Conservation (phyloP, 495 filamentous ascomycete species). For the Bacidia rubella region DNA sequence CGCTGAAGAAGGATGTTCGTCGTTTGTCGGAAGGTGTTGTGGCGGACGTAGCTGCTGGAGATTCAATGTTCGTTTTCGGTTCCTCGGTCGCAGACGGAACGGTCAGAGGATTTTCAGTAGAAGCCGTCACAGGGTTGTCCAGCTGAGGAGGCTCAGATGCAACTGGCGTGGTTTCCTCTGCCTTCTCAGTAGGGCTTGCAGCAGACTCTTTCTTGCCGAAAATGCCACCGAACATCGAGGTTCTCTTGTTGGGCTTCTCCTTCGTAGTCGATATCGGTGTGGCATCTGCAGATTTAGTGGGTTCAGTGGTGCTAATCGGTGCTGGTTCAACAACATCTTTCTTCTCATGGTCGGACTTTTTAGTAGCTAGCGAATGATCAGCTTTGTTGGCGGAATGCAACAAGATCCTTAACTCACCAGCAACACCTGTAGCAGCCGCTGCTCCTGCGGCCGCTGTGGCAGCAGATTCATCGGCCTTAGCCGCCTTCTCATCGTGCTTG, state of each 20-base stretch:
- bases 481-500: slow-evolving; percentile 1
- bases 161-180: slow-evolving; percentile 28
- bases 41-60: slow-evolving; percentile 16
- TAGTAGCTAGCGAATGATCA: background rate
- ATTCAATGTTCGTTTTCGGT: slow-evolving; percentile 12
- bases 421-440: background rate
- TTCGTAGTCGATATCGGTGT: slow-evolving; percentile 12
- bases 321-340: background rate
- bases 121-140: slow-evolving; percentile 36
- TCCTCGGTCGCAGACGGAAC: background rate
- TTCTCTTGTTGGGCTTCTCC: slow-evolving; percentile 32
- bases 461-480: slow-evolving; percentile 8
- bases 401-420: background rate
- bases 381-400: background rate
- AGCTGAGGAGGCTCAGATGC: slow-evolving; percentile 38
- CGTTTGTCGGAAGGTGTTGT: slow-evolving; percentile 34
- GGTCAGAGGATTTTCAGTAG: slow-evolving; percentile 14
- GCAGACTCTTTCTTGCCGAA: slow-evolving; percentile 39
- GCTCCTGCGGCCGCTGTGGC: slow-evolving; percentile 14
- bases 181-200: slow-evolving; percentile 35
- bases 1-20: slow-evolving; percentile 42
- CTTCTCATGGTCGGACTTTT: background rate
- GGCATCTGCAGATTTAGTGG: slow-evolving; percentile 6
- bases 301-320: background rate
- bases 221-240: slow-evolving; percentile 38